Evolutionary conservation across 2,329 filamentous ascomycete species (phyloP).

Genomic region (Tolypocladium endophyticum): DNA sequence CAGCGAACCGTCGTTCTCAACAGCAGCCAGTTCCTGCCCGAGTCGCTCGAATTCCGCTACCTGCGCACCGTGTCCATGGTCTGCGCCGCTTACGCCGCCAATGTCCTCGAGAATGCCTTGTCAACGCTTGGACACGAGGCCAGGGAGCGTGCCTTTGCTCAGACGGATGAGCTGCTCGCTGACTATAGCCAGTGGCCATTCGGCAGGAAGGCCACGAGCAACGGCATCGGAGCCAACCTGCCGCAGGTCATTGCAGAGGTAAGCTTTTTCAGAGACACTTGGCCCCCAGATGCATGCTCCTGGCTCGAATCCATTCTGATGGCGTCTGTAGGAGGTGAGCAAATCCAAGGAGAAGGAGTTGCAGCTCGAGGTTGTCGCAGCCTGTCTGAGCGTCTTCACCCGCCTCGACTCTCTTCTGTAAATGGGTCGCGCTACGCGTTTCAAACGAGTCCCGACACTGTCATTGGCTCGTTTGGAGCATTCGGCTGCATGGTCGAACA

Average conservation of each 20-base stretch:
- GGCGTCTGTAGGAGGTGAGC: slow-evolving; percentile 54
- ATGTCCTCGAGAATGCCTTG: slow-evolving; percentile 95
- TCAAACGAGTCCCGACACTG: neutral
- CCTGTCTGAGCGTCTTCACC: slow-evolving; percentile 95
- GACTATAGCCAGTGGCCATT: slow-evolving; percentile 99
- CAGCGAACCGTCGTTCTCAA: slow-evolving; percentile 89
- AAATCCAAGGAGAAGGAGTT: slow-evolving; percentile 86
- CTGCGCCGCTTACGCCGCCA: slow-evolving; percentile 94
- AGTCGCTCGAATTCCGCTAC: slow-evolving; percentile 90
- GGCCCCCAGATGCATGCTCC: neutral
- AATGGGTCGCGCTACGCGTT: slow-evolving; percentile 7
- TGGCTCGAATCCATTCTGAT: neutral
- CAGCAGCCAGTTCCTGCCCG: slow-evolving; percentile 78
- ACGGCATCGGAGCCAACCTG: slow-evolving; percentile 86
- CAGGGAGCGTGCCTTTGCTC: slow-evolving; percentile 85
- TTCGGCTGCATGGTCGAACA: neutral
- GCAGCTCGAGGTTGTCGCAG: slow-evolving; percentile 92
- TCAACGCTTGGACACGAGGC: slow-evolving; percentile 89
- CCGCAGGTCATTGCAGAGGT: slow-evolving; percentile 75
- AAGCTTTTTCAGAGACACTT: slow-evolving; percentile 7
- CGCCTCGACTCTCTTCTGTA: slow-evolving; percentile 91
- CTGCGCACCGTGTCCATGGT: slow-evolving; percentile 90
- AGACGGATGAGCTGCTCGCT: slow-evolving; percentile 89
- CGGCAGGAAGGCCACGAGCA: slow-evolving; percentile 65
- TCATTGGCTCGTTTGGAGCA: neutral